Base-by-base conservation (phyloP, 139 green algal genomes). In the Tetradesmus lagerheimii region DNA sequence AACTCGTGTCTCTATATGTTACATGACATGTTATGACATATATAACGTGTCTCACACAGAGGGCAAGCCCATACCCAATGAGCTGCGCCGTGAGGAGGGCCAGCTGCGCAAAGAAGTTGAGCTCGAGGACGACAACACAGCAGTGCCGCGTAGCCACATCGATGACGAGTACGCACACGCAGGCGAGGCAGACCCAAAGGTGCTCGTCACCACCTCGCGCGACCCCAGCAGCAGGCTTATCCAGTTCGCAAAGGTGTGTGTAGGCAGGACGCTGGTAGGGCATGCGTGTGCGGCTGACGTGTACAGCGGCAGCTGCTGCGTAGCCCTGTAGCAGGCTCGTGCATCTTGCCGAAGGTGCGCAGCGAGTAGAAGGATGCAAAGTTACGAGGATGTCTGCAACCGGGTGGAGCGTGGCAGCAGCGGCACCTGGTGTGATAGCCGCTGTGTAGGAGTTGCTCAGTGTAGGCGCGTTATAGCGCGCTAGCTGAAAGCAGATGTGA, bases 161-260 rank as follows among this genome's bases (percentile, higher is more conserved):
- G 98, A 99, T 89, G 98, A 99, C 85, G 98, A 99, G 94, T 99
- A 99, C 67, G 97, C 95, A 5, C 94, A 96, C 53, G 97, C 97
- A 39, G 96, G 95, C 8, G 95, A 98, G 92, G 39, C 85, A 15
- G 97, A 99, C 91, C 98, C 98, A 27, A 99, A 98, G 91, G 92
- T 98, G 80, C 93, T 99, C 23, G 85, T 99, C 75, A 99, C 98
- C 35, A 99, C 98, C 29, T 97, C 93, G 15, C 87, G 98, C 2
- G 97, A 99, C 91, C 98, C 98, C 80, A 97, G 93, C 92, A 96
- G 89, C 77, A 92, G 97, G 38, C 94, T 99, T 23, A 94, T 93
- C 35, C 96, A 99, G 86, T 99, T 99, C 93, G 96, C 96, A 39
- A 99, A 99, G 94, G 94, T 95, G 57, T 9, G 90, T 9, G 37